Percentiles rank a stretch among this genome's conserved stretches.
Conservation (phyloP, 2,329 filamentous ascomycete genomes). For the Didymosphaeria variabile region DNA sequence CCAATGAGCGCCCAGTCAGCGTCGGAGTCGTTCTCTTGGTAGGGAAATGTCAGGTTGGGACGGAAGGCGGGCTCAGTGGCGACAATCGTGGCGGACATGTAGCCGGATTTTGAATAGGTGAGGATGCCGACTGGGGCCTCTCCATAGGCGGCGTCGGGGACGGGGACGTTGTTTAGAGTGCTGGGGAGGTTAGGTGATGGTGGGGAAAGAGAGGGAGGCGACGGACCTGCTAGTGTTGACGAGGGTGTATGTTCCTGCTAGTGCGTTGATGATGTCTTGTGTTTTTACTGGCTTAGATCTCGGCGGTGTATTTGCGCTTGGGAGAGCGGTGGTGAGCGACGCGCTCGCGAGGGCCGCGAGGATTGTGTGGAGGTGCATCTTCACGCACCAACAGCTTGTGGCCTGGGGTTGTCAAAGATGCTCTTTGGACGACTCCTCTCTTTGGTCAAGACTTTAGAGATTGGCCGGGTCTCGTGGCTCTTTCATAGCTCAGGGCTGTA, state of each 20-base stretch:
- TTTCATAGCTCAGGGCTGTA: not conserved
- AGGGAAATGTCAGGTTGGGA: conserved; percentile 35
- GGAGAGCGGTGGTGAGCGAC: not conserved
- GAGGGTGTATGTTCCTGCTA: conserved; percentile 36
- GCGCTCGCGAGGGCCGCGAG: not conserved
- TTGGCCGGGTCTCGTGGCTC: not conserved
- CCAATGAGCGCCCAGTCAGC: conserved; percentile 41
- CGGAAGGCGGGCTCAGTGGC: conserved; percentile 34
- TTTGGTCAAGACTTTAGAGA: not conserved
- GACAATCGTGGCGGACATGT: conserved; percentile 40
- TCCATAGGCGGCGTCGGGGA: conserved; percentile 36
- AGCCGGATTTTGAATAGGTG: conserved; percentile 35
- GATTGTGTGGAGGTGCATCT: not conserved
- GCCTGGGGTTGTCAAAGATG: not conserved
- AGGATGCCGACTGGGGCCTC: conserved; percentile 34
- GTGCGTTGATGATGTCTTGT: conserved; percentile 25
- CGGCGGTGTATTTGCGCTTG: not conserved
- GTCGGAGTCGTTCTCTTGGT: conserved; percentile 30
- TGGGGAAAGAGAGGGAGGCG: not conserved
- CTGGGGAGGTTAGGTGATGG: conserved; percentile 4
- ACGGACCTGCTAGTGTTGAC: conserved; percentile 33
- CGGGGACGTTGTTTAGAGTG: conserved; percentile 27
- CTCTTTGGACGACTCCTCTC: not conserved
- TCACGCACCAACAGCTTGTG: not conserved
- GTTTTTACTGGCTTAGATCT: not conserved